Evolutionary conservation across 2,329 filamentous ascomycete species (phyloP).

Genomic region (Aspergillus niger): DNA sequence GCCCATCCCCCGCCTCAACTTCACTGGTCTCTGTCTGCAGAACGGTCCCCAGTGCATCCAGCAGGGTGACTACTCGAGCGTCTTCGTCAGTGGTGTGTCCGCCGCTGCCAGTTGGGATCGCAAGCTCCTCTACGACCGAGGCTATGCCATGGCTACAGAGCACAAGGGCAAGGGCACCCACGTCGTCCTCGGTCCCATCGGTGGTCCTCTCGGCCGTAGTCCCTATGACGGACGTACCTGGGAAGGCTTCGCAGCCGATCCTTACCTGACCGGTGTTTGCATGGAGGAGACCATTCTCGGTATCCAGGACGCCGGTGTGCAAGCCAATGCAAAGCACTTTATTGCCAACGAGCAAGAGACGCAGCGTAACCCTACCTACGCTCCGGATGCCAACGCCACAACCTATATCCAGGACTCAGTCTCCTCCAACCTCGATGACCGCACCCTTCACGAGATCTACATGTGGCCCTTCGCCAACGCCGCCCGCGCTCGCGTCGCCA

Average conservation of each 20-base stretch:
- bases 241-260: slow-evolving; percentile 51
- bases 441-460: slow-evolving; percentile 74
- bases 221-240: slow-evolving; percentile 28
- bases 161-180: slow-evolving; percentile 39
- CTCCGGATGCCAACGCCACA: slow-evolving; percentile 39
- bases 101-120: slow-evolving; percentile 64
- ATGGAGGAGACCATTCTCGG: slow-evolving; percentile 53
- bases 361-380: slow-evolving; percentile 37
- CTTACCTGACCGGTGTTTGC: slow-evolving; percentile 47
- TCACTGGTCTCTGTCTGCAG: slow-evolving; percentile 34
- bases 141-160: slow-evolving; percentile 57
- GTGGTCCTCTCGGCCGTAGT: slow-evolving; percentile 46
- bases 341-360: slow-evolving; percentile 70
- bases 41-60: slow-evolving; percentile 57
- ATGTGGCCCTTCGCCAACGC: slow-evolving; percentile 77
- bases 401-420: slow-evolving; percentile 23
- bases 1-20: slow-evolving; percentile 31
- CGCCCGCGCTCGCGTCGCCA: slow-evolving; percentile 64
- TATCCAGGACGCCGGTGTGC: slow-evolving; percentile 56
- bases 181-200: slow-evolving; percentile 44
- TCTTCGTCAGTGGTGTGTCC: slow-evolving; percentile 73
- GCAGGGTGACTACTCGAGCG: slow-evolving; percentile 68
- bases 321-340: slow-evolving; percentile 39
- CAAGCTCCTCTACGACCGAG: slow-evolving; percentile 57
- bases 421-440: slow-evolving; percentile 66